Percentiles rank a stretch among this genome's conserved stretches.
These are phyloP conservation scores for Metarhizium humberi DNA, from an alignment of 2,329 filamentous ascomycete species.

Conservation along the genomic window DNA sequence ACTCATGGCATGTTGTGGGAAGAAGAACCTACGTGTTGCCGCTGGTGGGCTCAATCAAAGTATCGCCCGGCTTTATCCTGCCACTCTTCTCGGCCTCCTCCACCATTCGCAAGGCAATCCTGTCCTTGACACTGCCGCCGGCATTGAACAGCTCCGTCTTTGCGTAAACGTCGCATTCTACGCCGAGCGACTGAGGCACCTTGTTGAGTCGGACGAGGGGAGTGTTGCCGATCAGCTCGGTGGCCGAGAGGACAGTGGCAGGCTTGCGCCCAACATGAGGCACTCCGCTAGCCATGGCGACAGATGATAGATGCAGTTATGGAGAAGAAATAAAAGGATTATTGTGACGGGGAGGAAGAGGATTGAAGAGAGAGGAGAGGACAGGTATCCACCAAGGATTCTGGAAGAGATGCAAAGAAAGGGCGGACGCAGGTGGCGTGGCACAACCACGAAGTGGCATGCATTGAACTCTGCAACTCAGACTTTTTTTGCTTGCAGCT, in stretches of 20 bases:
- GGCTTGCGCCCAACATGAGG: slow-evolving; percentile 15
- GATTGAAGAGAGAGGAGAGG: not conserved
- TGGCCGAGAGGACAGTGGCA: slow-evolving; percentile 50
- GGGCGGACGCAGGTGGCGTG: no score
- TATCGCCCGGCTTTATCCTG: slow-evolving; percentile 94
- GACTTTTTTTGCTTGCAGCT: no score
- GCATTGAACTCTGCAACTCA: no score
- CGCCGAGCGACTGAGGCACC: slow-evolving; percentile 81
- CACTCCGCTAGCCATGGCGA: slow-evolving; percentile 1
- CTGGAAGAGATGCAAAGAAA: no score
- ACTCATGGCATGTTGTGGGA: not conserved
- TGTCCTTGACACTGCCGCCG: slow-evolving; percentile 87
- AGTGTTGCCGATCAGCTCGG: slow-evolving; percentile 88
- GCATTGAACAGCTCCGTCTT: slow-evolving; percentile 94
- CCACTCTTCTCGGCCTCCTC: slow-evolving; percentile 87
- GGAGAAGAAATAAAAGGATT: not conserved
- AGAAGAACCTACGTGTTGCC: slow-evolving; percentile 64
- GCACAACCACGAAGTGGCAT: no score
- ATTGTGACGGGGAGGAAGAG: not conserved
- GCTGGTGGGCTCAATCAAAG: slow-evolving; percentile 93
- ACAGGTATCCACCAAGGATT: no score
- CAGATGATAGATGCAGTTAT: not conserved
- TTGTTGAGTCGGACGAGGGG: slow-evolving; percentile 92
- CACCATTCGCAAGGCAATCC: slow-evolving; percentile 94
- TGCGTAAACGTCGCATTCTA: slow-evolving; percentile 81